Evolutionary conservation across 768 basidiomycete genomes (phyloP).

Genomic region (Lepiota brunneoincarnata): DNA sequence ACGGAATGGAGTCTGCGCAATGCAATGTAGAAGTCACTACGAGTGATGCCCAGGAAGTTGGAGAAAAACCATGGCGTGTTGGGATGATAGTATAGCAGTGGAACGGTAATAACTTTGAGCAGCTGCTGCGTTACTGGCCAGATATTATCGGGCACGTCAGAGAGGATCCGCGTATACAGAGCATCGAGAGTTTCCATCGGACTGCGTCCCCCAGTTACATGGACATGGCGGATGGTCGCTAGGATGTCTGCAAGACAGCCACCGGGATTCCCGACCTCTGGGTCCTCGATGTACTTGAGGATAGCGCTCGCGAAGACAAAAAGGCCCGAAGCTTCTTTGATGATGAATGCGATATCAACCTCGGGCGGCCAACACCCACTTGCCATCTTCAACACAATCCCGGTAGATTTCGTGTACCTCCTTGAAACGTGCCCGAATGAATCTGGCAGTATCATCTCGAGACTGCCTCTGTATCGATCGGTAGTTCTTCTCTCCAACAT

Average conservation of each 20-base stretch:
- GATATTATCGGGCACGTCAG: background rate
- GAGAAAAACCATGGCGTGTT: no score
- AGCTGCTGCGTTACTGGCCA: no score
- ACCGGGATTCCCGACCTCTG: background rate
- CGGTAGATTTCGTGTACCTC: background rate
- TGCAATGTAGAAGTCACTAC: no score
- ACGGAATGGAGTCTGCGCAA: no score
- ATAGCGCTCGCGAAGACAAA: conserved; percentile 13
- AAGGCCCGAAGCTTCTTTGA: conserved; percentile 9
- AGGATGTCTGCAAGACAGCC: background rate
- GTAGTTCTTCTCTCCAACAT: background rate
- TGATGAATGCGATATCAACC: background rate
- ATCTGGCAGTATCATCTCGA: background rate
- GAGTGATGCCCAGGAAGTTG: background rate
- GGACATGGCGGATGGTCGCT: background rate
- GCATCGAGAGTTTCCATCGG: conserved; percentile 7
- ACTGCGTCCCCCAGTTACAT: background rate
- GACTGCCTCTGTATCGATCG: background rate
- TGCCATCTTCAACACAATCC: background rate
- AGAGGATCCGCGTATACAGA: conserved; percentile 8
- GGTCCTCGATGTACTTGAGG: conserved; percentile 14
- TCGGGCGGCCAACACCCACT: conserved; percentile 11
- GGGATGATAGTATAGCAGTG: no score
- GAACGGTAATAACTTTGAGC: no score
- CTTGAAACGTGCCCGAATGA: background rate